phyloP scores from a whole-genome alignment of 495 filamentous ascomycete genomes.

The Talaromyces ruber region DNA sequence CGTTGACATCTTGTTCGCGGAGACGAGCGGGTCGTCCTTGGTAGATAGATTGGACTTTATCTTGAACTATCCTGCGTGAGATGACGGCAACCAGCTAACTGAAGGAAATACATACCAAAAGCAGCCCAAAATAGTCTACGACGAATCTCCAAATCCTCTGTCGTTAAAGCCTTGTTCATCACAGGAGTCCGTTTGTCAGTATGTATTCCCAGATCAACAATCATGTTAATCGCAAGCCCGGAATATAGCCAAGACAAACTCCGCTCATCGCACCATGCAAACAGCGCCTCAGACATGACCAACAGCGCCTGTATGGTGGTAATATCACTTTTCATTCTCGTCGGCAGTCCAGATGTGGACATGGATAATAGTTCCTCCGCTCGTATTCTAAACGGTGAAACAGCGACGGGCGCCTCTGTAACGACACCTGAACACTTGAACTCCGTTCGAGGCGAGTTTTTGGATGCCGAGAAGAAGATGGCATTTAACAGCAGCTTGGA shows the following conservation, averaged over 20 bases:
- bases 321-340: slow-evolving; percentile 22
- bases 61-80: background rate
- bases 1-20: slow-evolving; percentile 19
- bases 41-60: slow-evolving; percentile 26
- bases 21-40: slow-evolving; percentile 24
- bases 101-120: slow-evolving; percentile 20
- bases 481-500: slow-evolving; percentile 38
- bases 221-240: slow-evolving; percentile 34
- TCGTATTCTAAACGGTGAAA: background rate
- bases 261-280: slow-evolving; percentile 29
- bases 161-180: slow-evolving; percentile 9
- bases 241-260: slow-evolving; percentile 38
- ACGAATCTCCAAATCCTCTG: slow-evolving; percentile 33
- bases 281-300: slow-evolving; percentile 30
- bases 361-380: background rate
- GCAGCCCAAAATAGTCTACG: slow-evolving; percentile 32
- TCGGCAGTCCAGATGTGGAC: background rate
- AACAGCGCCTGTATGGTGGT: slow-evolving; percentile 37
- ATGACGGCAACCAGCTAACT: background rate
- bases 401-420: background rate
- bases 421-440: slow-evolving; percentile 19
- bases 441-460: slow-evolving; percentile 20
- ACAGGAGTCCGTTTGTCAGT: slow-evolving; percentile 14
- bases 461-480: slow-evolving; percentile 32
- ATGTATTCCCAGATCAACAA: slow-evolving; percentile 39